Evolutionary conservation across 345 rosid genomes (phyloP).

Genomic region (Gossypium thurberi): DNA sequence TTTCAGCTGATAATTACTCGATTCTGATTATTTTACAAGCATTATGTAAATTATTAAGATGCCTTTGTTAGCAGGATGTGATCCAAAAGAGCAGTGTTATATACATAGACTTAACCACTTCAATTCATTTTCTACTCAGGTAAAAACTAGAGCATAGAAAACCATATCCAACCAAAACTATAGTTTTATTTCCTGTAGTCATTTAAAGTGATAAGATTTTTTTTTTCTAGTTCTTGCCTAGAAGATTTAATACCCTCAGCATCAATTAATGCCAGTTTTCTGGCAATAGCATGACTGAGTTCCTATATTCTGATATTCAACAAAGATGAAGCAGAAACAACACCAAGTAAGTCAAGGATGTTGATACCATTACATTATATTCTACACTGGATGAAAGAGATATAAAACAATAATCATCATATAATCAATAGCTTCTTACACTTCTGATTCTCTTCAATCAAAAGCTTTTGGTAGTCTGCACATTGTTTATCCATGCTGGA

Average conservation of each 20-base stretch:
- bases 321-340: background rate
- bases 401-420: background rate
- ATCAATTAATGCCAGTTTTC: background rate
- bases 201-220: background rate
- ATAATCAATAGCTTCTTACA: slow-evolving; percentile 40
- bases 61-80: no score
- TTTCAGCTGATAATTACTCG: background rate
- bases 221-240: background rate
- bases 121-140: background rate
- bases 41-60: no score
- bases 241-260: background rate
- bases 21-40: background rate
- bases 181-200: background rate
- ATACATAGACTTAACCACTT: no score
- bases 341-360: background rate
- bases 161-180: background rate
- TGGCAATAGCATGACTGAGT: background rate
- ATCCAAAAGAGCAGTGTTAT: no score
- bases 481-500: slow-evolving; percentile 40
- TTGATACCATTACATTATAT: background rate
- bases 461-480: slow-evolving; percentile 49
- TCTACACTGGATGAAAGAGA: background rate
- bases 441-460: slow-evolving; percentile 62
- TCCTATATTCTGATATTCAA: background rate
- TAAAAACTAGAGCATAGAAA: background rate